A percentile compares a stretch with the other conserved stretches of the same genome.
Evolutionary conservation across 2,329 filamentous ascomycete genomes (phyloP).

Genomic region (Nemania sp.): DNA sequence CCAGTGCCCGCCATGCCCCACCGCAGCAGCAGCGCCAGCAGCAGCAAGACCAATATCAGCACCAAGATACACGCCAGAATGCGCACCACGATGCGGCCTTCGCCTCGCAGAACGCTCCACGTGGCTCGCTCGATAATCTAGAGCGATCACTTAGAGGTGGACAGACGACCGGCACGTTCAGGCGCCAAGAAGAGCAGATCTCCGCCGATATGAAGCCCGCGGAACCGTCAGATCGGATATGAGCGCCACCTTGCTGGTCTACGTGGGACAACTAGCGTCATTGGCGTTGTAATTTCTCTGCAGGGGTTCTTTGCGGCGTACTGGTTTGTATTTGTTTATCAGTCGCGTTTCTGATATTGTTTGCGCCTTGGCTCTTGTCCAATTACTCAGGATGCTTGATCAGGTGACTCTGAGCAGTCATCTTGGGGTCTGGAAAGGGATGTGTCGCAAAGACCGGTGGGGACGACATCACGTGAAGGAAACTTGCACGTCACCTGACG

Average conservation of each 20-base stretch:
- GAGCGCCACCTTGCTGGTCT: background rate
- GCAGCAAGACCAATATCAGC: conserved; percentile 4
- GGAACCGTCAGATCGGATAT: conserved; percentile 26
- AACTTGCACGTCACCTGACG: background rate
- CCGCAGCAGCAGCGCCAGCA: conserved; percentile 5
- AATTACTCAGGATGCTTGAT: too few species aligned
- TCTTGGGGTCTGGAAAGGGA: background rate
- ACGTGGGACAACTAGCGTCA: background rate
- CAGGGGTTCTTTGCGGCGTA: conserved; percentile 18
- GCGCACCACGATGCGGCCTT: background rate
- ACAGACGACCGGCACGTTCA: conserved; percentile 27
- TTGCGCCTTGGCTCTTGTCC: background rate
- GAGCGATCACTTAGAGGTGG: conserved; percentile 24
- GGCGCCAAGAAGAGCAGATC: conserved; percentile 25
- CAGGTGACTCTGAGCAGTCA: too few species aligned
- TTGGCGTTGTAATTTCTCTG: conserved; percentile 2
- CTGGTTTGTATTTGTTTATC: too few species aligned
- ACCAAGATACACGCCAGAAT: background rate
- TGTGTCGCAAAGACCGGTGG: background rate
- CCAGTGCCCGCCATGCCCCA: conserved; percentile 13
- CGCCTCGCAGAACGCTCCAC: conserved; percentile 8
- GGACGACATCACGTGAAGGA: too few species aligned
- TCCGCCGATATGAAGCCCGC: conserved; percentile 29
- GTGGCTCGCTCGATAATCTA: conserved; percentile 22
- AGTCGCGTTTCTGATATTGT: conserved; percentile 3